Base-by-base conservation (phyloP, 2,329 filamentous ascomycete species). In the Erysiphe pisi region DNA sequence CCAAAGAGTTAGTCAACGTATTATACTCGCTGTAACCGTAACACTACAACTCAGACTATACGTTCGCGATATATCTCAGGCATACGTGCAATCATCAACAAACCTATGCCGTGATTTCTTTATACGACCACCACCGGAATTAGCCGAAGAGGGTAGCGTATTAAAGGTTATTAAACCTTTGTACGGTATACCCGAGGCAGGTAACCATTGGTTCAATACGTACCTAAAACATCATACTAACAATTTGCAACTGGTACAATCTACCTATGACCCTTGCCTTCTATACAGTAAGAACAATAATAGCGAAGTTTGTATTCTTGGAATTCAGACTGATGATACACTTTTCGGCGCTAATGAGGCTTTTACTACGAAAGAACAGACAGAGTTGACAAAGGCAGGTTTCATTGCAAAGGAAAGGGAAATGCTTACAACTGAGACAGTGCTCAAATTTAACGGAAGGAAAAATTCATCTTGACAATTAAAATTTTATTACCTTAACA, bases 221-320 rank as follows among this genome's bases (percentile, higher is more conserved):
- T 9, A 58, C 25, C 52, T 22, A 22, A 20, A 58, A 25, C 52
- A 58, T 58, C 52, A 58, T 58, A 58, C 31, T 36, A 36, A 36
- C 1, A 36, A 36, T 36, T 36, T 36, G 31, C 31, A 36, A 36
- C 6, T 36, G 31, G 31, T 36, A 36, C 28, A 73, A 36, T 77
- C 49, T 43, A 77, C 76, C 11, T 77, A 74, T 61, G 76, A 77
- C 45, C 76, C 76, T 40, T 77, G 76, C 49, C 68, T 77, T 14
- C 52, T 75, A n/a, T 63, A 61, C 18, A 73, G 49, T n/a, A 73
- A 45, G 4, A 45, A 73, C 43, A 49, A 71, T 58, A 65, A 75
- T 75, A 68, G 76, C 31, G 31, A 36, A 36, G 31, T 36, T 36
- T 36, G 31, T 36, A 49, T 75, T 45, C 28, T 77, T 43, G 76